Evolutionary conservation across 2,329 filamentous ascomycete genomes (phyloP).

Genomic region (Cladosporium cucumerinum): DNA sequence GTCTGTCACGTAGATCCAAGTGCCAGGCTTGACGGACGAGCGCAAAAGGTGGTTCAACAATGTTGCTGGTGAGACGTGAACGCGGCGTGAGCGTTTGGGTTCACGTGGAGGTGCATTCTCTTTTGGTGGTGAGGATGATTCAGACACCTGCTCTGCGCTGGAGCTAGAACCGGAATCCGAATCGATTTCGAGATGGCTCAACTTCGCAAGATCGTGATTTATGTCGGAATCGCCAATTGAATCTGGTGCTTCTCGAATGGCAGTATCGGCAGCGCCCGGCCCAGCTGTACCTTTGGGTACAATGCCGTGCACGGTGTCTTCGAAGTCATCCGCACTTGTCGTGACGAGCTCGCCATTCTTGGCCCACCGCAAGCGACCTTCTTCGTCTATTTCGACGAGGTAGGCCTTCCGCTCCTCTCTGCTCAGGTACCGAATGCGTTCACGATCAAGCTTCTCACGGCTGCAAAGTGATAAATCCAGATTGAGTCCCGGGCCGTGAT

Average conservation of each 20-base stretch:
- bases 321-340: slow-evolving; percentile 67
- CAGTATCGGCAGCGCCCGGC: slow-evolving; percentile 32
- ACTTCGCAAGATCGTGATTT: neutral
- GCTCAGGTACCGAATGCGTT: slow-evolving; percentile 80
- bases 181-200: slow-evolving; percentile 12
- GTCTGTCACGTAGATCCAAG: slow-evolving; percentile 90
- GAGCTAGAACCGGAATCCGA: neutral
- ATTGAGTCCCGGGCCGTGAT: slow-evolving; percentile 69
- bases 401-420: slow-evolving; percentile 79
- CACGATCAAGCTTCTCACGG: slow-evolving; percentile 68
- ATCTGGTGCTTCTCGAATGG: slow-evolving; percentile 15
- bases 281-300: slow-evolving; percentile 42
- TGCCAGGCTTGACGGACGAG: slow-evolving; percentile 75
- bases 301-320: slow-evolving; percentile 69
- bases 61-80: slow-evolving; percentile 66
- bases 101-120: slow-evolving; percentile 54
- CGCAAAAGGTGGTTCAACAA: slow-evolving; percentile 75
- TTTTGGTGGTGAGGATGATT: neutral
- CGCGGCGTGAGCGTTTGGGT: slow-evolving; percentile 46
- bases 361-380: slow-evolving; percentile 77
- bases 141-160: slow-evolving; percentile 12
- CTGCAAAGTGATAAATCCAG: slow-evolving; percentile 69
- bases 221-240: neutral
- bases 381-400: slow-evolving; percentile 68
- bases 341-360: slow-evolving; percentile 76